Evolutionary conservation across 2,329 filamentous ascomycete species (phyloP).

Genomic region (Tolypocladium nubicola): DNA sequence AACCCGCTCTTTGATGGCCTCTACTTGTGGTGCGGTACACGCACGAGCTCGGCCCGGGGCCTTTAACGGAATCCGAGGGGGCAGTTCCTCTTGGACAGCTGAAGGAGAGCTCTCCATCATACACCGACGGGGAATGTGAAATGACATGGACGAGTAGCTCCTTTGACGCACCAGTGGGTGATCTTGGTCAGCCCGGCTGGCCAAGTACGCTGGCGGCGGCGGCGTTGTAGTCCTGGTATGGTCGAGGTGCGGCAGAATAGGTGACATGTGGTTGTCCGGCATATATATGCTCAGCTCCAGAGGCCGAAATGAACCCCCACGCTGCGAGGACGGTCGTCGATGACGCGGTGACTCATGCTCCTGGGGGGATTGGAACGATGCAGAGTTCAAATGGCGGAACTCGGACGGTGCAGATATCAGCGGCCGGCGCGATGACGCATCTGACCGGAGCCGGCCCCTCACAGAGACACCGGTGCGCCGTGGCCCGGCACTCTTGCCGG

Average conservation of each 20-base stretch:
- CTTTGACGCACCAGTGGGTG: conserved; percentile 24
- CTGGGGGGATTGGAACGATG: conserved; percentile 26
- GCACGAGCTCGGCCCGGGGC: conserved; percentile 28
- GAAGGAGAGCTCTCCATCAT: conserved; percentile 13
- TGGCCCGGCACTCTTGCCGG: conserved; percentile 15
- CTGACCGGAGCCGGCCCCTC: conserved; percentile 35
- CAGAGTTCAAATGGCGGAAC: conserved; percentile 47
- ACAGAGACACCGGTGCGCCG: conserved; percentile 32
- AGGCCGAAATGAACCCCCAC: conserved; percentile 35
- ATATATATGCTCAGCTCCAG: conserved; percentile 46
- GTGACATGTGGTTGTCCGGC: conserved; percentile 34
- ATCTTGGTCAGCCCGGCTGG: conserved; percentile 22
- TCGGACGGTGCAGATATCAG: conserved; percentile 48
- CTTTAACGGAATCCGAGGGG: conserved; percentile 30
- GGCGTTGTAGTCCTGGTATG: conserved; percentile 26
- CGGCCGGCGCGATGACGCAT: conserved; percentile 37
- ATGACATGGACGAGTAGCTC: conserved; percentile 42
- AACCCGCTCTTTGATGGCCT: conserved; percentile 43
- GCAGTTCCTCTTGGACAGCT: conserved; percentile 12
- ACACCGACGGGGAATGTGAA: conserved; percentile 41
- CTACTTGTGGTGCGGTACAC: conserved; percentile 34
- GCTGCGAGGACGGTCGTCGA: conserved; percentile 11
- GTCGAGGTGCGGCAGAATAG: conserved; percentile 42
- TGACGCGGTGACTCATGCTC: conserved; percentile 1
- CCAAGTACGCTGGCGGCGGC: conserved; percentile 22